Percentiles rank a stretch among this genome's conserved stretches.
Conservation (phyloP, 371 early-diverging fungal species). For the Conidiobolus incongruus region DNA sequence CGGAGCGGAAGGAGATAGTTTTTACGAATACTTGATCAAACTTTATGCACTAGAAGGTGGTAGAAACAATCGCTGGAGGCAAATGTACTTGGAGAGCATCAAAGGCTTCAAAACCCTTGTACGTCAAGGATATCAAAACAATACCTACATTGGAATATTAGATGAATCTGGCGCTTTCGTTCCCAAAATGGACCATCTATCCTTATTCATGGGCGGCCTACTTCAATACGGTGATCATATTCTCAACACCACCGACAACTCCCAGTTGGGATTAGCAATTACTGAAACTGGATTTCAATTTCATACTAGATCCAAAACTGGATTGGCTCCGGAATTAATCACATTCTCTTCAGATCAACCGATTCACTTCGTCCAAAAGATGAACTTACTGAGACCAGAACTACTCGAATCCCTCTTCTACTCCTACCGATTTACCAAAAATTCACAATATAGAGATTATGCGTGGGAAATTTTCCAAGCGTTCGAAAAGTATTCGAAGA, state of each 20-base stretch:
- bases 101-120: not conserved
- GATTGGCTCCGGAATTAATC: not conserved
- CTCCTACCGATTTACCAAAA: conserved; percentile 45
- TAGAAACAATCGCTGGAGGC: no score
- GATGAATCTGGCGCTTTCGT: conserved; percentile 9
- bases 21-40: conserved; percentile 3
- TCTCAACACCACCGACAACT: not conserved
- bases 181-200: conserved; percentile 77
- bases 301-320: not conserved
- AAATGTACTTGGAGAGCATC: not conserved
- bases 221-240: conserved; percentile 47
- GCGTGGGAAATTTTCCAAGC: conserved; percentile 22
- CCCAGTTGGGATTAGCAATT: not conserved
- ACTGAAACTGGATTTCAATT: conserved; percentile 6
- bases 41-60: not conserved
- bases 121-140: conserved; percentile 9
- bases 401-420: conserved; percentile 55
- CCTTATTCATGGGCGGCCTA: conserved; percentile 76
- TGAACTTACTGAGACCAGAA: conserved; percentile 14
- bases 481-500: not conserved
- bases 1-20: not conserved
- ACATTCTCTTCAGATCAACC: not conserved
- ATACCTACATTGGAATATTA: conserved; percentile 21
- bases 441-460: conserved; percentile 44
- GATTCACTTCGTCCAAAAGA: not conserved